These are phyloP conservation scores for Colletotrichum aenigma DNA, from an alignment of 2,329 filamentous ascomycete species.

Conservation along the genomic window DNA sequence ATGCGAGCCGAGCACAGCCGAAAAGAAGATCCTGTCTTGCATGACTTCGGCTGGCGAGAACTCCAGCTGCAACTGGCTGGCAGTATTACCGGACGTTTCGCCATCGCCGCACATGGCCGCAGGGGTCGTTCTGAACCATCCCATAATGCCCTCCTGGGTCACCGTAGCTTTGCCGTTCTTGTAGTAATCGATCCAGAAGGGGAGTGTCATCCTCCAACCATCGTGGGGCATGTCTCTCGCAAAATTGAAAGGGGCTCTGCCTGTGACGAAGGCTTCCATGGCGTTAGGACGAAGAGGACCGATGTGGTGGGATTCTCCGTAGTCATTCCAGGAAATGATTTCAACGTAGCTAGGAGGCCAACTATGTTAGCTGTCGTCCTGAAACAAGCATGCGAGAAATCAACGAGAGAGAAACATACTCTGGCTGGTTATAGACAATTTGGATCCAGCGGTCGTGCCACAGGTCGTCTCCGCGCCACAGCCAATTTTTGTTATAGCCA, in stretches of 20 bases:
- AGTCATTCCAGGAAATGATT: constrained; percentile 58
- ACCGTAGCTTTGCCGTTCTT: constrained; percentile 41
- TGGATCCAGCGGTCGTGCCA: constrained; percentile 63
- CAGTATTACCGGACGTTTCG: constrained; percentile 32
- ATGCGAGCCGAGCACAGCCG: constrained; percentile 24
- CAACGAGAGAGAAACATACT: not conserved
- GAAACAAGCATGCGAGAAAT: constrained; percentile 39
- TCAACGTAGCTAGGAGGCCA: constrained; percentile 28
- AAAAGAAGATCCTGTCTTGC: constrained; percentile 25
- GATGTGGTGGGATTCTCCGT: constrained; percentile 59
- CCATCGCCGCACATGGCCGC: constrained; percentile 26
- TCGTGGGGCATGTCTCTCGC: constrained; percentile 52
- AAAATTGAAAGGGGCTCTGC: constrained; percentile 48
- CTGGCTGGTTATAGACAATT: not conserved
- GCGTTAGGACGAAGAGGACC: constrained; percentile 46
- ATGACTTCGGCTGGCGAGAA: constrained; percentile 17
- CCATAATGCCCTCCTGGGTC: constrained; percentile 27
- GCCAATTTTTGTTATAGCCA: constrained; percentile 63
- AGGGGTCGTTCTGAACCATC: constrained; percentile 34
- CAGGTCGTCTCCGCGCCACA: constrained; percentile 65
- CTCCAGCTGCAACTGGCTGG: constrained; percentile 26
- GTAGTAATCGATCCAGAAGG: constrained; percentile 53
- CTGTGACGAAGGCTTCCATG: not conserved
- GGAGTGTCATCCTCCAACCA: constrained; percentile 50
- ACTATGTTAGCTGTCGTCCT: fast-evolving